Evolutionary conservation across 2,329 filamentous ascomycete genomes (phyloP), one percentile per base, ranked within the genome.

Genomic region (Didymella segeticola): DNA sequence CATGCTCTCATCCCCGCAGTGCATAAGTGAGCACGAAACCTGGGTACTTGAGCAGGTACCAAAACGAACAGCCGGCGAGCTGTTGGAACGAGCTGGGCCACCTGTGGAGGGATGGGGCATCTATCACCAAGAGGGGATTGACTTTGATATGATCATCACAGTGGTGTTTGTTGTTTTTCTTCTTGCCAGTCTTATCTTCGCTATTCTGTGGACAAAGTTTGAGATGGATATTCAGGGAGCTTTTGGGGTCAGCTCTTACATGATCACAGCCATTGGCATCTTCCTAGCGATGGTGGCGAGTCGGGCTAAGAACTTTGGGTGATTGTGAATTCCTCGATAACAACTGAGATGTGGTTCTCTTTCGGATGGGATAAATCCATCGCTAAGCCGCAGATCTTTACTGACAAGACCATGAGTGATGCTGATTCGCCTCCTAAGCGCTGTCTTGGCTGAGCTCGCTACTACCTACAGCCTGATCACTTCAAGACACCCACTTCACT

Each of bases 101-200:
- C 66, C 65, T 2, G 63, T 61, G n/a, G 61, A 66, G n/a, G 67
- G 66, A 6, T 69, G 66, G 68, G 66, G 68, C 8, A 19, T 50
- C 2, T 65, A 68, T 34, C 68, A 64, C 26, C 31, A 62, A 25
- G 66, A 70, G 39, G 61, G 58, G 2, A 62, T 57, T 58, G 59
- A 68, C 29, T 41, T 43, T n/a, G 60, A 61, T 19, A 43, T 49
- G 3, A 61, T 69, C 12, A 36, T 53, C 0, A 6, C 56, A 5
- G 14, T 51, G 10, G 29, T 66, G 1, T 49, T 67, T 11, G 10
- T 58, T 2, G 5, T 67, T 1, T 63, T 66, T 12, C 4, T 67
- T 0, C 0, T 58, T 1, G 53, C 50, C 1, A 69, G 66, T 42
- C 9, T 64, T 29, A 22, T 65, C 1, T 69, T 69, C 37, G 61